Conservation (phyloP, 495 filamentous ascomycete species). For the Cercophora sp. region DNA sequence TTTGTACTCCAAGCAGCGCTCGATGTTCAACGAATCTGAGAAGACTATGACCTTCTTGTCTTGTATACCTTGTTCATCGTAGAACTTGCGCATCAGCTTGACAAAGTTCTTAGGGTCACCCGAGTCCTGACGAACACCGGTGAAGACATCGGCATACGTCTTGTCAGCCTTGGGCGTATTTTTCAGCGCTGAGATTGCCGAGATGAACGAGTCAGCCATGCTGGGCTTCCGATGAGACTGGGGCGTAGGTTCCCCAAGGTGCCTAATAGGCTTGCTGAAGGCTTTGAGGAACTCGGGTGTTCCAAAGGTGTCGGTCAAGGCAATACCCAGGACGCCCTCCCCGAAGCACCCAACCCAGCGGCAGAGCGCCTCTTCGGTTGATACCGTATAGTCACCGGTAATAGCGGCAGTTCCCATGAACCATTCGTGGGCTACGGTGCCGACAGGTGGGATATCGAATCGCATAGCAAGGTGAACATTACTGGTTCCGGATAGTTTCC, state of each 20-base stretch:
- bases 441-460: constrained; percentile 74
- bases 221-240: constrained; percentile 20
- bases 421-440: constrained; percentile 98
- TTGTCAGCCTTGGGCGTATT: constrained; percentile 21
- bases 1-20: constrained; percentile 88
- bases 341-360: constrained; percentile 93
- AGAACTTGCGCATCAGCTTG: constrained; percentile 80
- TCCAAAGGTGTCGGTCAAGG: constrained; percentile 96
- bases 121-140: constrained; percentile 89
- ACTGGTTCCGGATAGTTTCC: constrained; percentile 80
- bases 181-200: constrained; percentile 12
- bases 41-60: constrained; percentile 94
- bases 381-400: constrained; percentile 74
- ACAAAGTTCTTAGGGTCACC: constrained; percentile 83
- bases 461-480: constrained; percentile 98
- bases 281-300: constrained; percentile 84
- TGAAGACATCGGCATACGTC: constrained; percentile 82
- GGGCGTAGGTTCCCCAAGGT: constrained; percentile 22
- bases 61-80: constrained; percentile 66
- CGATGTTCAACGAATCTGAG: constrained; percentile 90
- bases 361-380: constrained; percentile 75
- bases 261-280: constrained; percentile 61
- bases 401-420: constrained; percentile 97
- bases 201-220: constrained; percentile 32
- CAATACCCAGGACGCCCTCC: constrained; percentile 83